phyloP scores from a whole-genome alignment of 1,284 basidiomycete genomes.

The Ceraceosorus guamensis region DNA sequence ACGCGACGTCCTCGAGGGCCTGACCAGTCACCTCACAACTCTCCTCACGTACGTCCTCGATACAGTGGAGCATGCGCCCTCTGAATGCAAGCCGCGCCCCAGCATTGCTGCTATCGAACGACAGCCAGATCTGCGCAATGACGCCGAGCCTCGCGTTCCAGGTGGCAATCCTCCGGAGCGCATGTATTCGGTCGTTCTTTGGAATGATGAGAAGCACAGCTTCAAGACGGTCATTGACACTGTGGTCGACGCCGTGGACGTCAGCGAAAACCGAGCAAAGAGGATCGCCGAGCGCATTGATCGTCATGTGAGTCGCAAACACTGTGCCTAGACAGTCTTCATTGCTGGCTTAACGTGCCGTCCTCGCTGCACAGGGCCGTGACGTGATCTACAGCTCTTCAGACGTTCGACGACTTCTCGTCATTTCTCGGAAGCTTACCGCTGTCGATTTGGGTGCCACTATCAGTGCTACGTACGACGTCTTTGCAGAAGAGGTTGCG shows the following conservation, averaged over 20 bases:
- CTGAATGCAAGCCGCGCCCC: slow-evolving; percentile 56
- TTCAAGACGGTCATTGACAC: slow-evolving; percentile 77
- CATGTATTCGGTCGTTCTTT: slow-evolving; percentile 74
- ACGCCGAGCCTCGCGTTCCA: slow-evolving; percentile 63
- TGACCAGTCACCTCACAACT: slow-evolving; percentile 66
- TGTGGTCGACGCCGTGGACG: slow-evolving; percentile 30
- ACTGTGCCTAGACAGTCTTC: neutral
- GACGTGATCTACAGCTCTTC: slow-evolving; percentile 74
- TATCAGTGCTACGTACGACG: slow-evolving; percentile 76
- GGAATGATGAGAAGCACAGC: slow-evolving; percentile 98
- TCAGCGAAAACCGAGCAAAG: slow-evolving; percentile 51
- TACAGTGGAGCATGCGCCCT: slow-evolving; percentile 74
- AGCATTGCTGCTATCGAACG: too few species aligned
- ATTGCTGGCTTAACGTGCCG: too few species aligned
- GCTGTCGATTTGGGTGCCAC: slow-evolving; percentile 89
- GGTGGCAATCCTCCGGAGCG: slow-evolving; percentile 61
- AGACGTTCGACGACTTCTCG: slow-evolving; percentile 64
- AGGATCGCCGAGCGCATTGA: slow-evolving; percentile 67
- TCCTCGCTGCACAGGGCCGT: slow-evolving; percentile 55
- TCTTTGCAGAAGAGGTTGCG: slow-evolving; percentile 79
- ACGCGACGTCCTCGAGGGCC: slow-evolving; percentile 61
- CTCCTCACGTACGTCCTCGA: slow-evolving; percentile 77
- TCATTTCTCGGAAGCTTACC: slow-evolving; percentile 70
- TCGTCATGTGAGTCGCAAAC: slow-evolving; percentile 49
- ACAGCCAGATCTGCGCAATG: slow-evolving; percentile 50